Conservation (phyloP, 192 early-diverging fungal genomes). For the Gaertneriomyces sp. region DNA sequence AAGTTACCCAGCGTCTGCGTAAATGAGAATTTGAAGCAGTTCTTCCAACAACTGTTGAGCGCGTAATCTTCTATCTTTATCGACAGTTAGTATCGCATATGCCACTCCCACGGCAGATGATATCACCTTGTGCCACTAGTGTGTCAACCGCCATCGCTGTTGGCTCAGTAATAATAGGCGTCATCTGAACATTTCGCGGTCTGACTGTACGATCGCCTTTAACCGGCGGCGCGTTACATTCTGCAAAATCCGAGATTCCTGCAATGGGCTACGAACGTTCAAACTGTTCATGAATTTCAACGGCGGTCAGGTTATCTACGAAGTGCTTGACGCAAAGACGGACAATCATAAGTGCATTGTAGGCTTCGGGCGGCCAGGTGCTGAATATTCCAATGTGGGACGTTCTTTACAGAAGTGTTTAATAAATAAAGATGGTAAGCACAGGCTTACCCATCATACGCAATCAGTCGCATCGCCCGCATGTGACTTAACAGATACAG, state of each 20-base stretch:
- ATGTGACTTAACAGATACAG: constrained; percentile 60
- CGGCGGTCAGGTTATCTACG: constrained; percentile 50
- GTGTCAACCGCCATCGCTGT: constrained; percentile 7
- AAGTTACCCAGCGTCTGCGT: constrained; percentile 49
- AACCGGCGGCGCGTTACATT: no score
- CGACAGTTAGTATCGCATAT: no score
- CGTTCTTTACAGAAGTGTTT: no score
- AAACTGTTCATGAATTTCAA: constrained; percentile 56
- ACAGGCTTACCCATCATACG: constrained; percentile 33
- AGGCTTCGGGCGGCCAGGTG: constrained; percentile 55
- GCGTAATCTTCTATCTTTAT: constrained; percentile 44
- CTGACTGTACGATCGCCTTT: constrained; percentile 18
- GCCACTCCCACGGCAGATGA: no score
- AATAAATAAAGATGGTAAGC: not conserved
- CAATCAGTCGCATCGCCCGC: constrained; percentile 38
- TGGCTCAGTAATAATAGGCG: no score
- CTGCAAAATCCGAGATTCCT: not conserved
- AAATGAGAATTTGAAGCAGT: constrained; percentile 51
- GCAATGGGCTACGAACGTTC: constrained; percentile 46
- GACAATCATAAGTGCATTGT: constrained; percentile 65
- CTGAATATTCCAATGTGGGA: constrained; percentile 24
- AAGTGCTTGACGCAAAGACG: constrained; percentile 67
- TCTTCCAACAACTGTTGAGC: constrained; percentile 57
- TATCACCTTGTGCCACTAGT: constrained; percentile 13
- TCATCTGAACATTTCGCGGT: no score